Evolutionary conservation across 495 filamentous ascomycete genomes (phyloP), one percentile per base, ranked within the genome.

Genomic region (Penicillium angulare): DNA sequence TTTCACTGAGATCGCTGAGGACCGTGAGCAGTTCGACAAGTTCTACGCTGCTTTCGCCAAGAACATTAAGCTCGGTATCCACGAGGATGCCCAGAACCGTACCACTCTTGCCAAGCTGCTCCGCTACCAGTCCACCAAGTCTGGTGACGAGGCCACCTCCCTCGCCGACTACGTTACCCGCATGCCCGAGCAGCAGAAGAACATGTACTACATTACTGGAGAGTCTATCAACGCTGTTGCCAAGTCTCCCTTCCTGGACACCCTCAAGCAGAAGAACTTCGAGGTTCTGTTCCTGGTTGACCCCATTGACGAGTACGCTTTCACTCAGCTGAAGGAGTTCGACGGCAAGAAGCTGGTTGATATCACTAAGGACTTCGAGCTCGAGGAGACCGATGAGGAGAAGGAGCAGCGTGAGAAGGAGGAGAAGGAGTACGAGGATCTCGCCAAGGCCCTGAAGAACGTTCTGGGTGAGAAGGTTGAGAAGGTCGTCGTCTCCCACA

Each of bases 331-430:
- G 71, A 98, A 98, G 85, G 93, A 98, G 77, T 97, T 95, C 72
- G 93, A 98, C 61, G 87, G 87, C 80, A 98, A 97, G 90, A 98
- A 98, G 85, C 85, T 98, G 23, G 92, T 98, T 68, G 93, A 98
- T 71, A 98, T 98, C 75, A 98, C 93, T 82, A 98, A 98, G 86
- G 93, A 98, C 86, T 98, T 98, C 78, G 93, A 98, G 79, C 90
- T 98, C 53, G 93, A 98, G 84, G 93, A 98, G 87, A 92, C 89
- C 52, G 92, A 97, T 22, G 95, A 98, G 73, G 95, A 97, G 89
- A 97, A 97, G 92, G 88, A 85, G 72, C 71, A 87, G 66, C 93
- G 95, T 58, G 95, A 97, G 84, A 81, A 78, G 50, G 90, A 97
- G 79, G 90, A 95, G 86, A 97, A 98, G 84, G 92, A 96, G 77